Percentiles rank a stretch among this genome's conserved stretches.
Evolutionary conservation across 2,329 filamentous ascomycete species (phyloP).

Genomic region (Arthrobotrys megalospora): DNA sequence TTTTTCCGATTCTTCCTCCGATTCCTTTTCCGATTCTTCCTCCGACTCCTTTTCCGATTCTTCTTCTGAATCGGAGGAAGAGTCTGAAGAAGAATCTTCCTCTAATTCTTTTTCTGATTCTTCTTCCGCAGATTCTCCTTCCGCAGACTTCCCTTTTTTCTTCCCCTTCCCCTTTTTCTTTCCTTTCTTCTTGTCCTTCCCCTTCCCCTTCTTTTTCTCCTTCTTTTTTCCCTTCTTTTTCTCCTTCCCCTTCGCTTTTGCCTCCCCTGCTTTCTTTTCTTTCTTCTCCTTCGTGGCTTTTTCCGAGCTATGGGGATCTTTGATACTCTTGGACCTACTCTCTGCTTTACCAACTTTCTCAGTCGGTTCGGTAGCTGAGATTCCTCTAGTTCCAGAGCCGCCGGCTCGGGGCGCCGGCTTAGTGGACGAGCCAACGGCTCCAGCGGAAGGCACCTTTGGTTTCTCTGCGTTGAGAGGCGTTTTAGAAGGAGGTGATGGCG

Average conservation of each 20-base stretch:
- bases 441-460: no score
- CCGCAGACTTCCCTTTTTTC: background rate
- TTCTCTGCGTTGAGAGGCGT: no score
- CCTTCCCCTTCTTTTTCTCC: slow-evolving; percentile 2
- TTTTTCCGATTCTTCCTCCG: background rate
- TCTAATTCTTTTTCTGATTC: background rate
- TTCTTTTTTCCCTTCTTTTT: slow-evolving; percentile 8
- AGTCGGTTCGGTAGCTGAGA: background rate
- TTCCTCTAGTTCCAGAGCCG: no score
- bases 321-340: background rate
- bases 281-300: slow-evolving; percentile 1
- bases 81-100: no score
- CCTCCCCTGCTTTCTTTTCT: background rate
- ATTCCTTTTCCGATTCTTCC: background rate
- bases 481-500: no score
- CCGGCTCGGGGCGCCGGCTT: no score
- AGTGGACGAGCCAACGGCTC: no score
- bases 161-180: slow-evolving; percentile 1
- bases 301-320: no score
- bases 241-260: slow-evolving; percentile 3
- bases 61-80: background rate
- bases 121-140: background rate
- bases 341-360: background rate
- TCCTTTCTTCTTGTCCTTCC: background rate
- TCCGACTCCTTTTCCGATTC: background rate